A percentile compares a stretch with the other conserved stretches of the same genome.
phyloP scores from a whole-genome alignment of 73 alveolate genomes.

The Stentor roeselii region DNA sequence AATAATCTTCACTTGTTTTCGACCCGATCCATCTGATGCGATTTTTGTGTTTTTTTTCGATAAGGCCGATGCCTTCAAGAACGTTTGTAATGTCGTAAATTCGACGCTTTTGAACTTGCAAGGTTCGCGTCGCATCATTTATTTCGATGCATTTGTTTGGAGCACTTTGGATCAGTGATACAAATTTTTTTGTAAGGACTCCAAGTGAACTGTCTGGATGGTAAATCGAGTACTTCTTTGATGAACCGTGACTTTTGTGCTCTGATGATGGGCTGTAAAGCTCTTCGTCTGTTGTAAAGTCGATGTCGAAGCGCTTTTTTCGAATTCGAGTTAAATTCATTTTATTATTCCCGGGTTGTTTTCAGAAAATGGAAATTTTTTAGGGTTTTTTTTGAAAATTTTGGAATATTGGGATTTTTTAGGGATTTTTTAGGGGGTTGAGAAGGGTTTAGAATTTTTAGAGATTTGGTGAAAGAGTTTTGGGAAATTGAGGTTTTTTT shows the following conservation, averaged over 20 bases:
- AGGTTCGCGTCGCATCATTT: slow-evolving; percentile 41
- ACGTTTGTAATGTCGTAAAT: slow-evolving; percentile 62
- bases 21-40: slow-evolving; percentile 58
- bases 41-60: slow-evolving; percentile 52
- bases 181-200: slow-evolving; percentile 56
- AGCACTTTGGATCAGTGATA: slow-evolving; percentile 40
- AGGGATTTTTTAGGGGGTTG: no score
- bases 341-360: not conserved
- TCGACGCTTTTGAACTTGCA: slow-evolving; percentile 52
- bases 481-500: no score
- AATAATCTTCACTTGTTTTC: slow-evolving; percentile 37
- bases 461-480: no score
- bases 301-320: slow-evolving; percentile 5
- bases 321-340: not conserved
- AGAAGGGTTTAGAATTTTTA: no score
- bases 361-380: no score
- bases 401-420: no score
- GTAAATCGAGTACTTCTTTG: not conserved
- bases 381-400: no score
- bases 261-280: slow-evolving; percentile 7
- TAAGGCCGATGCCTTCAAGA: slow-evolving; percentile 57
- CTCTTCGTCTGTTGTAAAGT: slow-evolving; percentile 4
- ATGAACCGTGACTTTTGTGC: slow-evolving; percentile 3
- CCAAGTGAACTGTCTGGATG: slow-evolving; percentile 49
- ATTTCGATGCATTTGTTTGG: slow-evolving; percentile 48